Percentiles rank a stretch among this genome's conserved stretches.
phyloP scores from a whole-genome alignment of 805 yeast species.

The Sugiyamaella marilandica region DNA sequence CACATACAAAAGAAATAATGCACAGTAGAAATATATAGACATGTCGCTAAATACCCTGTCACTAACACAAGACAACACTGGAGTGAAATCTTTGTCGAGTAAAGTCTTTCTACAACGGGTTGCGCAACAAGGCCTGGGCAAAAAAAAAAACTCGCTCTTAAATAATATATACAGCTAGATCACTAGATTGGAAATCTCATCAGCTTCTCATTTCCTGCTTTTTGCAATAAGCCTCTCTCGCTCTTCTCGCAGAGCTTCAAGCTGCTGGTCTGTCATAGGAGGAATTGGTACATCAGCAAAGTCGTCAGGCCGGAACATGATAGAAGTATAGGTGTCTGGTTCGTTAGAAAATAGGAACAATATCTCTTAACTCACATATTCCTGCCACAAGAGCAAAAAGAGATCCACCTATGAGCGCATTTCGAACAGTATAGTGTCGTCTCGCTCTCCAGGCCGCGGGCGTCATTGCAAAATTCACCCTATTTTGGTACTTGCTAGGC shows the following conservation, averaged over 20 bases:
- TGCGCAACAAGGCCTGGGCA: neutral
- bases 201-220: constrained; percentile 4
- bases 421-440: constrained; percentile 76
- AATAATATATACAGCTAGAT: neutral
- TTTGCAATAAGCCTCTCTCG: constrained; percentile 22
- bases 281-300: constrained; percentile 92
- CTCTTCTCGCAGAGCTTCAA: constrained; percentile 65
- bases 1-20: too few relatives aligned
- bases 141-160: neutral
- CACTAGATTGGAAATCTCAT: neutral
- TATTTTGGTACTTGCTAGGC: constrained; percentile 53
- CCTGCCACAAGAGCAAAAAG: constrained; percentile 63
- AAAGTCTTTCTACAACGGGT: too few relatives aligned
- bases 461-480: constrained; percentile 76
- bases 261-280: constrained; percentile 75
- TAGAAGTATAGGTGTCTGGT: constrained; percentile 29
- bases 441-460: constrained; percentile 92
- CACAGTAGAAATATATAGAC: too few relatives aligned
- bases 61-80: too few relatives aligned
- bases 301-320: constrained; percentile 57
- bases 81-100: too few relatives aligned
- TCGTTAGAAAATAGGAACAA: constrained; percentile 2
- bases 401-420: constrained; percentile 56
- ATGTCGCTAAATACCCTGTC: too few relatives aligned
- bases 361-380: constrained; percentile 44